Evolutionary conservation across 2,329 filamentous ascomycete species (phyloP).

Genomic region (Aphanocladium album): DNA sequence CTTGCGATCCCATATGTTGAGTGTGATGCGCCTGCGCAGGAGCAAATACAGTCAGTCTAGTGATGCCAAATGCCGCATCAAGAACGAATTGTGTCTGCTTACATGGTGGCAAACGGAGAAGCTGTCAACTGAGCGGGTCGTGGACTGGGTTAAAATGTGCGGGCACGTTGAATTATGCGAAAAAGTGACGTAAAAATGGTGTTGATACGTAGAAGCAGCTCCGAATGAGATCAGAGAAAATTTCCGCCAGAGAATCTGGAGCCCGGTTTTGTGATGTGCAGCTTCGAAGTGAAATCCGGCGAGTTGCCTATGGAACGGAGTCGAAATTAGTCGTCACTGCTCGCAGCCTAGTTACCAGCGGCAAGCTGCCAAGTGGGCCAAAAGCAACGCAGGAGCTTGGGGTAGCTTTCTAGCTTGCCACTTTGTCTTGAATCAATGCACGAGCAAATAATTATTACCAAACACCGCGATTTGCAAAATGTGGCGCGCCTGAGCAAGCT

Average conservation of each 20-base stretch:
- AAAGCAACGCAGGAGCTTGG: neutral
- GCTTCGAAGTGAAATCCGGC: neutral
- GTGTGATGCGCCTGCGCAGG: constrained; percentile 69
- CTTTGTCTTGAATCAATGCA: constrained; percentile 4
- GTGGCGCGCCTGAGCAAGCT: neutral
- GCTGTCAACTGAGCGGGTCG: neutral
- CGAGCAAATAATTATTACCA: neutral
- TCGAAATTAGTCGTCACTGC: constrained; percentile 13
- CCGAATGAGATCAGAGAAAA: neutral
- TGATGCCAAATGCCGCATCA: neutral
- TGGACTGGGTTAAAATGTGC: neutral
- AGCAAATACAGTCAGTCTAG: neutral
- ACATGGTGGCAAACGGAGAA: constrained; percentile 11
- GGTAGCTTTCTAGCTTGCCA: constrained; percentile 2
- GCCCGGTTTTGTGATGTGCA: neutral
- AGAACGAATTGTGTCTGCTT: neutral
- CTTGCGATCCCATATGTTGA: constrained; percentile 75
- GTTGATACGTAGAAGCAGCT: neutral
- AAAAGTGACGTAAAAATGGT: neutral
- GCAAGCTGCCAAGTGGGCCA: constrained; percentile 8
- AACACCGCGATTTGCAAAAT: neutral
- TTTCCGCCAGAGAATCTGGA: neutral
- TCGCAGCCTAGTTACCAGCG: constrained; percentile 7
- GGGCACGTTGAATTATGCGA: neutral
- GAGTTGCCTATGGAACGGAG: constrained; percentile 9